A percentile compares a stretch with the other conserved stretches of the same genome.
phyloP scores from a whole-genome alignment of 805 yeast genomes.

The Schwanniomyces vanrijiae region DNA sequence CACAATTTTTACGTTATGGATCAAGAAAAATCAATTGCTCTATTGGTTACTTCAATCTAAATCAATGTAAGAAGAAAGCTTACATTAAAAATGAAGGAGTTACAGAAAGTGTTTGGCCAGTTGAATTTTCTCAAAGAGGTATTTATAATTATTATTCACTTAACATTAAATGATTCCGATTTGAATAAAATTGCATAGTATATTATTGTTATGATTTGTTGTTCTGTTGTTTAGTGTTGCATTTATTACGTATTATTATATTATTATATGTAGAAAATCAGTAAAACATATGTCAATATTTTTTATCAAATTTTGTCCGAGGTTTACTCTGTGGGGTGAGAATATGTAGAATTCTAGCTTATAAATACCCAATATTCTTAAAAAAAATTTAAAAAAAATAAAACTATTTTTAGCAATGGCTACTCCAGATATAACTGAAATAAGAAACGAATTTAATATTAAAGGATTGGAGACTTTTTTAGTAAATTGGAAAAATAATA shows the following conservation, averaged over 20 bases:
- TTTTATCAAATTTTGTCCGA: not conserved
- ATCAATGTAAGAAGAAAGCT: constrained; percentile 29
- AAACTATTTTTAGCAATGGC: constrained; percentile 5
- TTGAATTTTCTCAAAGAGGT: constrained; percentile 52
- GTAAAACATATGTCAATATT: not conserved
- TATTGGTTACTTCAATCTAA: constrained; percentile 47
- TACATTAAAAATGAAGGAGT: constrained; percentile 26
- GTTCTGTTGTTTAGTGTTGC: not conserved
- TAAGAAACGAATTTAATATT: constrained; percentile 34
- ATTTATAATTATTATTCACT: constrained; percentile 58
- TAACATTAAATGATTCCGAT: constrained; percentile 36
- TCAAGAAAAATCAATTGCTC: constrained; percentile 55
- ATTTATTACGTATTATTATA: not conserved
- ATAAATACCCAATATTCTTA: not conserved
- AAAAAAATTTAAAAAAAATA: too few species aligned
- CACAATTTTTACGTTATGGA: constrained; percentile 52
- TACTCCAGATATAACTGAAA: constrained; percentile 26
- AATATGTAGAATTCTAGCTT: not conserved
- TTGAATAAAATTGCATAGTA: not conserved
- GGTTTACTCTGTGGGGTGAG: not conserved
- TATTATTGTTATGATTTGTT: not conserved
- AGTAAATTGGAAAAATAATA: constrained; percentile 9
- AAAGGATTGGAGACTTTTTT: constrained; percentile 23
- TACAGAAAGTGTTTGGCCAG: constrained; percentile 48
- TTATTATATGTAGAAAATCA: not conserved